Evolutionary conservation across 129 eudicot species (phyloP), one percentile per base, ranked within the genome.

Genomic region (Flaveria sonorensis): DNA sequence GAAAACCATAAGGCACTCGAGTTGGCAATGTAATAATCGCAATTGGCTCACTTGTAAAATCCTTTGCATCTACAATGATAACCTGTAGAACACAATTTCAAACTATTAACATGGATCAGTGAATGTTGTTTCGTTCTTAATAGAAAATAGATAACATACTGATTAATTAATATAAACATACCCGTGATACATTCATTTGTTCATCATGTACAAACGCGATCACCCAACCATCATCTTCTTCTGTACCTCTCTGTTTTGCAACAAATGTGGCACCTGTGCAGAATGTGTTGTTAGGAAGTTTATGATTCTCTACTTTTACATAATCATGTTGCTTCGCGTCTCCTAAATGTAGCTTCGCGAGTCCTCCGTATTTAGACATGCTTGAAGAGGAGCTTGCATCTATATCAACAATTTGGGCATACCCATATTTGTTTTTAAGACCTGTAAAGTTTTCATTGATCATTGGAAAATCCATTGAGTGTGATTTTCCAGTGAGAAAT

Each of bases 401-500:
- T 16, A 81, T 64, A 82, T 88, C 91, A 51, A 85, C 83, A 10
- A 59, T 79, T 79, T 91, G 92, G 18, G 88, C 81, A 60, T 85
- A 91, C 47, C 86, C 92, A 39, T 72, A 91, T 74, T 77, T 88
- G 72, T 86, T 88, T 79, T 59, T 74, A 1, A 69, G 4, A 2
- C 97, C 92, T 7, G 9, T 73, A 21, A 65, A 81, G 16, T 76
- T 79, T 21, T 86, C 88, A 83, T 88, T 86, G 14, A 88, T 83
- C 83, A 91, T 76, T 6, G 97, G 93, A 72, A 91, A 88, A 21
- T 91, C 97, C 92, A 91, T 88, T 8, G 91, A 82, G 43, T 65
- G 67, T 0, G 78, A 72, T 3, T 80, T 86, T 74, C 88, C 92
- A 0, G 87, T 86, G 70, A 88, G 87, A 51, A 75, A 60, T 59